phyloP scores from a whole-genome alignment of 176 grass and related monocot species.

The Paspalum vaginatum region DNA sequence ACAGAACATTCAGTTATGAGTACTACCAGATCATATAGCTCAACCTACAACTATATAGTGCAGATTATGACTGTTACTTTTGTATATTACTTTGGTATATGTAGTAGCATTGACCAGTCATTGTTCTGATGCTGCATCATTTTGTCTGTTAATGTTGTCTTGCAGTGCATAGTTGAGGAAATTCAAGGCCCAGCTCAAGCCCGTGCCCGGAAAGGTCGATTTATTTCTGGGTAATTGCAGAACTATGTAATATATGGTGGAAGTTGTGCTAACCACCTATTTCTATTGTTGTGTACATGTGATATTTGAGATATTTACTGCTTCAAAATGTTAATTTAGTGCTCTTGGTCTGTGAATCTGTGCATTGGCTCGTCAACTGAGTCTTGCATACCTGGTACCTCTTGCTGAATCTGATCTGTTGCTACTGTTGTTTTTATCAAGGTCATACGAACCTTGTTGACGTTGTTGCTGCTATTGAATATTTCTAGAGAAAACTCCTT shows the following conservation, averaged over 20 bases:
- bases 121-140: background rate
- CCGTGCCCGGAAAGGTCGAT: constrained; percentile 90
- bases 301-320: constrained; percentile 24
- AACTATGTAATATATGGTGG: constrained; percentile 18
- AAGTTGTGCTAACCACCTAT: background rate
- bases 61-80: constrained; percentile 9
- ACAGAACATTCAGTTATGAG: constrained; percentile 19
- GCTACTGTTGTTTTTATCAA: background rate
- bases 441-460: background rate
- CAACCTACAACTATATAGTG: background rate
- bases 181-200: constrained; percentile 90
- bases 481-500: background rate
- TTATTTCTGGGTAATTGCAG: constrained; percentile 95
- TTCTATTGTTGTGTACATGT: constrained; percentile 9
- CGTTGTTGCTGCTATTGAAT: background rate
- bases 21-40: constrained; percentile 15
- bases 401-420: background rate
- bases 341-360: background rate
- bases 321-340: constrained; percentile 20
- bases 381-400: background rate
- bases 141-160: constrained; percentile 37
- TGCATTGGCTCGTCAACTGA: constrained; percentile 5
- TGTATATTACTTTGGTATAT: constrained; percentile 9
- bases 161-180: constrained; percentile 98
- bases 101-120: constrained; percentile 8